Percentiles rank a stretch among this genome's conserved stretches.
Evolutionary conservation across 768 basidiomycete species (phyloP).

Genomic region (Lentinula sp.): DNA sequence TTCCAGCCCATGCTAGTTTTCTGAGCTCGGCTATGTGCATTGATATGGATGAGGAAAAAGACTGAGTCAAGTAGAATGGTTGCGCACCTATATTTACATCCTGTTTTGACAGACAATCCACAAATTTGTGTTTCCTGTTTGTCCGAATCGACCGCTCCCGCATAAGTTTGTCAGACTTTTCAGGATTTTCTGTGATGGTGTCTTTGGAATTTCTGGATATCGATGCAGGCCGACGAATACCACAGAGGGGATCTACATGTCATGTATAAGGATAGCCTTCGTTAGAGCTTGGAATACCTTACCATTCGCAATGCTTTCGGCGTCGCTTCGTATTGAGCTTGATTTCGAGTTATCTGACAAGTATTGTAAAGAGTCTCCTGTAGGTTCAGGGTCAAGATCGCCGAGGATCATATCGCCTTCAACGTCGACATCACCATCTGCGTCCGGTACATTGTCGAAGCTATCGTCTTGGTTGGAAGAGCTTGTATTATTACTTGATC

Average conservation of each 20-base stretch:
- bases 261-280: conserved; percentile 8
- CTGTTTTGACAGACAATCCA: conserved; percentile 67
- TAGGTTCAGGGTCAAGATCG: conserved; percentile 59
- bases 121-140: conserved; percentile 74
- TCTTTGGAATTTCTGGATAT: conserved; percentile 15
- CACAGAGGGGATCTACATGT: conserved; percentile 51
- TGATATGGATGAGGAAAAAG: background rate
- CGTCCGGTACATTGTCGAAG: conserved; percentile 16
- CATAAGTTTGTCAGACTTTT: conserved; percentile 54
- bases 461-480: conserved; percentile 7
- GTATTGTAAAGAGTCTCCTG: conserved; percentile 17
- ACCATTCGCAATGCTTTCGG: conserved; percentile 77
- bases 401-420: conserved; percentile 75
- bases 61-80: background rate
- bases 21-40: conserved; percentile 64
- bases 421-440: conserved; percentile 51
- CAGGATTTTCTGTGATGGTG: conserved; percentile 23
- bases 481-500: conserved; percentile 4
- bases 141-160: conserved; percentile 75
- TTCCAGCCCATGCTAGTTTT: conserved; percentile 92
- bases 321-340: conserved; percentile 55
- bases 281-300: conserved; percentile 16
- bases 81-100: conserved; percentile 78
- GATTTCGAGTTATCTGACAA: conserved; percentile 36
- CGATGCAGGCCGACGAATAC: conserved; percentile 29